Base-by-base conservation (phyloP, 169 alveolate species). In the Plasmodium knowlesi region DNA sequence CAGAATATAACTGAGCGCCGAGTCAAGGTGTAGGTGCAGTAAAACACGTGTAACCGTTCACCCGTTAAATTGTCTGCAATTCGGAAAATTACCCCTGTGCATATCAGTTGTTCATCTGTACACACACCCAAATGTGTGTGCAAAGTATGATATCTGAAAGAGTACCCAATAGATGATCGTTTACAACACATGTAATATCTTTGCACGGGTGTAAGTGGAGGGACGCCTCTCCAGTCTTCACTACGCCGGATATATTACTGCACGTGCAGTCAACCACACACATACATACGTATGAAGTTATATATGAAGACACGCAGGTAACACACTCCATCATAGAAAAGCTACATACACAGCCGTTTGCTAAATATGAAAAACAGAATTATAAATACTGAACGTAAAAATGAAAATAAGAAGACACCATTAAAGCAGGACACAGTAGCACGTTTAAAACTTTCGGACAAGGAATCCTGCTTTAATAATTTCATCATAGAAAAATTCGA, bases 321-420 rank as follows among this genome's bases (percentile, higher is more conserved):
- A 19, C 41, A n/a, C 25, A 10, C 67, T 46, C 41, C 43, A 3
- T 80, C 5, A 19, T 22, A 67, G 39, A 67, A 76, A 76, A 67
- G 32, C 25, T 32, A 76, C 57, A 76, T 37, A 76, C 19, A 9
- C 34, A 76, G 22, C 25, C 39, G 50, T 8, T 12, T 37, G 43
- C 34, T 25, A 84, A 85, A 74, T 67, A 85, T 85, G 93, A 85
- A 85, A 85, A 85, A 74, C 30, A 43, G 28, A 16, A 57, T n/a
- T 6, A 34, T 54, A 86, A 41, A 25, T 78, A 50, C 37, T 22
- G 46, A 50, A 12, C 37, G 22, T 3, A 73, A 34, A 78, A 86
- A 70, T 74, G 86, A 86, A 9, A 86, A 76, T n/a, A 74, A 74
- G 67, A 34, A 74, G 8, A 22, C 70, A 32, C 67, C 46, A 74